These are phyloP conservation scores for Podospora tetraspora DNA, from an alignment of 495 filamentous ascomycete genomes.

Conservation along the genomic window DNA sequence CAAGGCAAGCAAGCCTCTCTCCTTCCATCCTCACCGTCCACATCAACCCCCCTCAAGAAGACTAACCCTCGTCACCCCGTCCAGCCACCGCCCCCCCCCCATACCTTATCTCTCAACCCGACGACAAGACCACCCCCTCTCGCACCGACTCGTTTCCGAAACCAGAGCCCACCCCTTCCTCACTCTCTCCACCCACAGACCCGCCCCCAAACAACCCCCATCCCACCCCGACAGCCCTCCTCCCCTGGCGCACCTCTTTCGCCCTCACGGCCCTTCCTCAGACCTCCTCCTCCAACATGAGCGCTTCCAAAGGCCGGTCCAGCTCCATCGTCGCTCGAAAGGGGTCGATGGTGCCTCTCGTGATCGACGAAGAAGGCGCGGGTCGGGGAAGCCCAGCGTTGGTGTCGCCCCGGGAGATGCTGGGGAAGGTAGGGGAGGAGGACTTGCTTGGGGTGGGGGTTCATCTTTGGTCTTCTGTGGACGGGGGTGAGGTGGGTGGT, in stretches of 20 bases:
- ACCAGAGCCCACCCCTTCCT: too few species aligned
- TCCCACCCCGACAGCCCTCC: neutral
- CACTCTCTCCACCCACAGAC: neutral
- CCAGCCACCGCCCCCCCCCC: neutral
- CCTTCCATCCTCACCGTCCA: too few species aligned
- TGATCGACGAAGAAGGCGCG: neutral
- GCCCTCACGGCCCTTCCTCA: neutral
- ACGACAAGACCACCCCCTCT: neutral
- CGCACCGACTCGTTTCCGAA: neutral
- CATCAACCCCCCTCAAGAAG: neutral
- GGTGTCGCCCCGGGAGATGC: neutral
- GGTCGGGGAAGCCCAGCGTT: neutral
- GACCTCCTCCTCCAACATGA: neutral
- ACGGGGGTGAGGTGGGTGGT: constrained; percentile 10
- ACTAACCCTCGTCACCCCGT: neutral
- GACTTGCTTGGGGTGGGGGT: constrained; percentile 18
- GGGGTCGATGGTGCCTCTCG: constrained; percentile 7
- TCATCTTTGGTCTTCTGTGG: constrained; percentile 13
- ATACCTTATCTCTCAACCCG: neutral
- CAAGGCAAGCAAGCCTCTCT: too few species aligned
- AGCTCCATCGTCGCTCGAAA: constrained; percentile 13
- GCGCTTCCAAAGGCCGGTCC: too few species aligned
- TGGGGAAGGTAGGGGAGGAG: neutral
- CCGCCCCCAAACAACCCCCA: neutral
- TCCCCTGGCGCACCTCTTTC: constrained; percentile 14